A percentile compares a stretch with the other conserved stretches of the same genome.
Evolutionary conservation across 495 filamentous ascomycete species (phyloP).

Genomic region (Penicillium egyptiacum): DNA sequence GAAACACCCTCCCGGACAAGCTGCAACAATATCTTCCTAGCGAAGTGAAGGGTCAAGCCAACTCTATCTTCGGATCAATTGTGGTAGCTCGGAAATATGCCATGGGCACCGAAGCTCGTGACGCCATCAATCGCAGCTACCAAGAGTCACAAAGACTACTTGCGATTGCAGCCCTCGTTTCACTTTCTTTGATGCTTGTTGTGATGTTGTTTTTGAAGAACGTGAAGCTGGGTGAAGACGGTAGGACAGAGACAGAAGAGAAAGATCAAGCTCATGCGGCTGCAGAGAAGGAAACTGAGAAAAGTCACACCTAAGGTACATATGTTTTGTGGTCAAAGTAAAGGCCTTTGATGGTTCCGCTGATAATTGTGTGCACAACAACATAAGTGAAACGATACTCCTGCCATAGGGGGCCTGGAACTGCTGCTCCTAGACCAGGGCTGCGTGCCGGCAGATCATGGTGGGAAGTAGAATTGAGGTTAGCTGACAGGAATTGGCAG

Average conservation of each 20-base stretch:
- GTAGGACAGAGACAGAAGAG: background rate
- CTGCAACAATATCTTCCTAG: slow-evolving; percentile 20
- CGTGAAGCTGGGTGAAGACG: slow-evolving; percentile 20
- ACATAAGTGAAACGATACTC: no score
- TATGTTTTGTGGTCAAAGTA: background rate
- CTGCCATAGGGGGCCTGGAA: no score
- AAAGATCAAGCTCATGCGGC: background rate
- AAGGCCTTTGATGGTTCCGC: no score
- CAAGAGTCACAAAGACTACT: slow-evolving; percentile 24
- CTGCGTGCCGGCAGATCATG: no score
- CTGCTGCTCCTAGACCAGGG: no score
- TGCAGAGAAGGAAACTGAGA: background rate
- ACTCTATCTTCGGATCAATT: slow-evolving; percentile 26
- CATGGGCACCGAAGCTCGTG: slow-evolving; percentile 16
- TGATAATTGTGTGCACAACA: no score
- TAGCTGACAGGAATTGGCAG: no score
- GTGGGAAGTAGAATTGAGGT: no score
- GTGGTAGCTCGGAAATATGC: slow-evolving; percentile 23
- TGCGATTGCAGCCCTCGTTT: slow-evolving; percentile 20
- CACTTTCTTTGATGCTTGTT: slow-evolving; percentile 24
- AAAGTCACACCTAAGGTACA: background rate
- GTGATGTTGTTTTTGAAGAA: slow-evolving; percentile 28
- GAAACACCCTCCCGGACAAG: slow-evolving; percentile 24
- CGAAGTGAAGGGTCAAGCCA: slow-evolving; percentile 21
- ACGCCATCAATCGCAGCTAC: slow-evolving; percentile 26